Conservation (phyloP, 805 yeast species). For the Lipomyces spencermartinsiae region DNA sequence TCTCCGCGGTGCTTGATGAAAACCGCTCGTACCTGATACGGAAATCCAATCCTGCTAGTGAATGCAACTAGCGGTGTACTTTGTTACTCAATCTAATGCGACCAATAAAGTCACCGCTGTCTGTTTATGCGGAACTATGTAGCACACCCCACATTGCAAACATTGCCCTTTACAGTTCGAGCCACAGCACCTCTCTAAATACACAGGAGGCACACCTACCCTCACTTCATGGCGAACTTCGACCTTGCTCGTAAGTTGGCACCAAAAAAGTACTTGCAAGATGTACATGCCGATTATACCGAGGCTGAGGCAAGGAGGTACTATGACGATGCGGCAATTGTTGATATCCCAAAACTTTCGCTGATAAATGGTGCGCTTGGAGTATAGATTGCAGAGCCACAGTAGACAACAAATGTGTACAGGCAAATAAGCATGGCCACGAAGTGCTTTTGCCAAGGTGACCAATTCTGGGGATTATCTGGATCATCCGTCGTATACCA, state of each 20-base stretch:
- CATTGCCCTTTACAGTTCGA: no score
- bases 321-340: constrained; percentile 54
- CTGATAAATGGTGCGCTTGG: constrained; percentile 56
- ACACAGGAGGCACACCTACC: no score
- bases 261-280: constrained; percentile 2
- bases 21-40: no score
- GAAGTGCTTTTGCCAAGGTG: constrained; percentile 49
- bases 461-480: constrained; percentile 62
- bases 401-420: constrained; percentile 58
- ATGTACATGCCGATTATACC: constrained; percentile 40
- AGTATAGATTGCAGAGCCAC: constrained; percentile 63
- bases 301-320: constrained; percentile 56
- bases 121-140: no score
- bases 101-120: no score
- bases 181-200: no score
- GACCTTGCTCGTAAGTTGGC: constrained; percentile 10
- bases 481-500: constrained; percentile 39
- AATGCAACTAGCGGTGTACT: no score
- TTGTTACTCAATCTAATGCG: no score
- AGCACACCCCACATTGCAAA: no score
- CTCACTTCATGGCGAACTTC: constrained; percentile 8
- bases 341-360: constrained; percentile 53
- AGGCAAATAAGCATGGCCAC: constrained; percentile 52
- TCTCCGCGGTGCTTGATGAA: no score
- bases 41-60: no score